Base-by-base conservation (phyloP, 805 yeast species). In the Grigorovia jiainica region DNA sequence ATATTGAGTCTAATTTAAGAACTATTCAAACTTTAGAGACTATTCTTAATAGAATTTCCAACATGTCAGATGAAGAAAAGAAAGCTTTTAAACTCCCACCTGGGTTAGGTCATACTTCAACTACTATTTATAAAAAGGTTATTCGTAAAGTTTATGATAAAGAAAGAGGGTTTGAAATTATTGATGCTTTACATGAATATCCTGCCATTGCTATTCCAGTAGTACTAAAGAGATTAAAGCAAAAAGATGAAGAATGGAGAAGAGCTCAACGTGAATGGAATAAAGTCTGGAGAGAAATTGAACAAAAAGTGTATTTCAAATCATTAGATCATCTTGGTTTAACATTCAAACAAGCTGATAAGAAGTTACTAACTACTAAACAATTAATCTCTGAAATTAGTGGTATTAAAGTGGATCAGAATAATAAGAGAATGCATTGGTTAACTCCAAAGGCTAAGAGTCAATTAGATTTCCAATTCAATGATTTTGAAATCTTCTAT, bases 231-330 rank as follows among this genome's bases (percentile, higher is more conserved):
- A 78, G 99, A 57, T 74, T 92, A 59, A 92, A 92, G 64, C 97
- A 92, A 64, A 92, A 92, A 64, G 97, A 92, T 60, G 97, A 92
- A 64, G 98, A 92, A 64, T 92, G 99, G 99, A 84, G 87, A 63
- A 77, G 96, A 47, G 89, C 96, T 2, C 98, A 90, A 55, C 78
- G 97, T 54, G 97, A 92, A 61, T 92, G 98, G 97, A 90, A 90
- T 65, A 90, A 90, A 60, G 95, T 87, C 11, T 92, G 99, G 99
- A 79, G 99, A 58, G 97, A 90, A 64, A 79, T 94, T 65, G 98
- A 92, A 63, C 95, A 89, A 57, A 89, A 87, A 55, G 95, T 87
- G 0, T 89, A 84, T 61, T 86, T 79, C 68, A 92, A 92, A 63
- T 85, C 96, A 2, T 70, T 92, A 50, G 99, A 92, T 60, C 98